Evolutionary conservation across 2,329 filamentous ascomycete species (phyloP).

Genomic region (Aureobasidium sp.): DNA sequence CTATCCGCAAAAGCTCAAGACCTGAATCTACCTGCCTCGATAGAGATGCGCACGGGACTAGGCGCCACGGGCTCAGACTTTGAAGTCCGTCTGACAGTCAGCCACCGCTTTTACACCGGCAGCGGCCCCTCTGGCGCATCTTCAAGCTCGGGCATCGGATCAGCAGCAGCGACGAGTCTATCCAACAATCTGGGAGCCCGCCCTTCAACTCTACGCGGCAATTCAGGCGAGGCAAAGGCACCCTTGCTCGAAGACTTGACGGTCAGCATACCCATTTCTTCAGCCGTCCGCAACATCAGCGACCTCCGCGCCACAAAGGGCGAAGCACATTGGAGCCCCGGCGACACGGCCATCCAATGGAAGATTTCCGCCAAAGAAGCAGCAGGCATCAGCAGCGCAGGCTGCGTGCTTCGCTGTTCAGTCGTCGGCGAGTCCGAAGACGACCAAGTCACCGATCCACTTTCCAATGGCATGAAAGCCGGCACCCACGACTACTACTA

Average conservation of each 20-base stretch:
- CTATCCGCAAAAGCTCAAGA: conserved; percentile 39
- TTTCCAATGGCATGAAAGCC: conserved; percentile 33
- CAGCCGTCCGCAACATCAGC: conserved; percentile 62
- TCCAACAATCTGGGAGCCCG: conserved; percentile 11
- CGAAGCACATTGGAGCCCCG: conserved; percentile 73
- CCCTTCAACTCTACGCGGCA: conserved; percentile 14
- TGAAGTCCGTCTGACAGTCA: conserved; percentile 71
- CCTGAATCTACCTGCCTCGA: conserved; percentile 71
- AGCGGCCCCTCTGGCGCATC: conserved; percentile 23
- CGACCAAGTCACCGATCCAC: conserved; percentile 32
- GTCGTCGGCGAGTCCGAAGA: conserved; percentile 59
- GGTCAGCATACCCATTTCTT: conserved; percentile 71
- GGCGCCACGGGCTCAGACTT: conserved; percentile 75
- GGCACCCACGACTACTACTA: conserved; percentile 37
- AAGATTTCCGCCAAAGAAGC: conserved; percentile 72
- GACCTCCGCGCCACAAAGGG: conserved; percentile 76
- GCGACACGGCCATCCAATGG: conserved; percentile 73
- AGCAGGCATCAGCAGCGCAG: conserved; percentile 35
- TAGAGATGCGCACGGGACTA: conserved; percentile 75
- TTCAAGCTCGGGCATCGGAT: not conserved
- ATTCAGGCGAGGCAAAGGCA: conserved; percentile 22
- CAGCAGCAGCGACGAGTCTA: conserved; percentile 15
- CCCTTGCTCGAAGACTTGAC: conserved; percentile 63
- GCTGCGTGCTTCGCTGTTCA: conserved; percentile 65
- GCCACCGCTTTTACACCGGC: conserved; percentile 40